Evolutionary conservation across 2,329 filamentous ascomycete species (phyloP), one percentile per base, ranked within the genome.

Genomic region (Zasmidium angulare): DNA sequence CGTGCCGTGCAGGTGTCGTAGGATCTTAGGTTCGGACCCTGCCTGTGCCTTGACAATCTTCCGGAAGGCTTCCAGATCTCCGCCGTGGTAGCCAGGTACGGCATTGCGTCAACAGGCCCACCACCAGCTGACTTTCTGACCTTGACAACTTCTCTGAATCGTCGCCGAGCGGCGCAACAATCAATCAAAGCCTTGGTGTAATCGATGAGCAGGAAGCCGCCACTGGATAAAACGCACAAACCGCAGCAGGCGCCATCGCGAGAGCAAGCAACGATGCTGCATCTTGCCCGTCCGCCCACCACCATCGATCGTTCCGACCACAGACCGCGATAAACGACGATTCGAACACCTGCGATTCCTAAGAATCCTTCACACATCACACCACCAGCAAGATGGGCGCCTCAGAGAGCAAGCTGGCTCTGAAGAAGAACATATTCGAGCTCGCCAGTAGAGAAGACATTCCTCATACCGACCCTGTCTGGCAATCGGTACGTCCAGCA

Each of bases 371-470:
- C 9, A 19, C 14, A 29, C 26, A 29, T 17, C 36, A 17, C 26
- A 29, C 36, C 36, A 17, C 11, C 55, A 43, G 20, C 23, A 53
- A 29, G 14, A 99, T 99, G 95, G 95, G 95, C 77, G 93, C 93
- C 74, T 97, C 93, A 78, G 93, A 98, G 80, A 98, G 93, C 71
- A 98, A 98, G 84, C 87, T 98, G 74, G 91, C 93, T 74, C 98
- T 99, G 84, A 98, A 97, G 79, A 91, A 96, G 79, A 93, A 93
- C 78, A 96, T 98, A 80, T 97, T 98, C 81, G 87, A 90, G 73
- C 86, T 99, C 60, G 95, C 92, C n/a, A 92, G 96, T 75, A 89
- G 96, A 75, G 87, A 88, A 66, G 84, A 90, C 74, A 97, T 98
- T 72, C 84, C 91, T 61, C 86, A 91, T 58, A 89, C 95, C 77